Conservation (phyloP, 352 stramenopile species). For the Detonula confervacea region DNA sequence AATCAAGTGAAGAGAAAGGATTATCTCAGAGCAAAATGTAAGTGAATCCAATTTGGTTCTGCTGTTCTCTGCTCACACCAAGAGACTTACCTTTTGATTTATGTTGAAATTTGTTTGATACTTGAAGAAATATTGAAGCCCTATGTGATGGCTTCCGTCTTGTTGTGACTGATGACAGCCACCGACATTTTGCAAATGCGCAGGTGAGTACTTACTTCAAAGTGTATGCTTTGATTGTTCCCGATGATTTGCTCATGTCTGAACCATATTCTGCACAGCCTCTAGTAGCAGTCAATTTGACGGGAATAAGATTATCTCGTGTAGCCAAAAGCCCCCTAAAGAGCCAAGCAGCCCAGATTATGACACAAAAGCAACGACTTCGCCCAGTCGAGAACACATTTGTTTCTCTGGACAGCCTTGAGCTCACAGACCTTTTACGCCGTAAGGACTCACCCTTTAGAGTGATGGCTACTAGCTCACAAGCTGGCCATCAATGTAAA, state of each 20-base stretch:
- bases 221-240: too few species aligned
- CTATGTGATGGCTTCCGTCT: constrained; percentile 49
- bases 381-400: constrained; percentile 14
- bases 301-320: constrained; percentile 35
- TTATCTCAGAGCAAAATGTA: constrained; percentile 6
- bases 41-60: background rate
- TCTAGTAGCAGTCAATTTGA: constrained; percentile 21
- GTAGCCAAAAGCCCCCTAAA: background rate
- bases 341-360: background rate
- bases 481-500: background rate
- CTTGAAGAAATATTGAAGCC: constrained; percentile 29
- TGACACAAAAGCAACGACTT: background rate
- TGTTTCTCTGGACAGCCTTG: constrained; percentile 47
- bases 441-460: constrained; percentile 28
- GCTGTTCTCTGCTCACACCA: background rate
- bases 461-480: constrained; percentile 35
- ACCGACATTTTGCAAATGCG: constrained; percentile 76
- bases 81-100: background rate
- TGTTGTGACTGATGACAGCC: constrained; percentile 59
- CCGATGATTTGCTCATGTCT: background rate
- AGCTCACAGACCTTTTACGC: constrained; percentile 71
- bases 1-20: constrained; percentile 5
- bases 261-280: constrained; percentile 9
- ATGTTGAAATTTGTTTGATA: background rate
- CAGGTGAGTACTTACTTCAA: constrained; percentile 62